Evolutionary conservation across 371 early-diverging fungal species (phyloP).

Genomic region (Mucor piriformis): DNA sequence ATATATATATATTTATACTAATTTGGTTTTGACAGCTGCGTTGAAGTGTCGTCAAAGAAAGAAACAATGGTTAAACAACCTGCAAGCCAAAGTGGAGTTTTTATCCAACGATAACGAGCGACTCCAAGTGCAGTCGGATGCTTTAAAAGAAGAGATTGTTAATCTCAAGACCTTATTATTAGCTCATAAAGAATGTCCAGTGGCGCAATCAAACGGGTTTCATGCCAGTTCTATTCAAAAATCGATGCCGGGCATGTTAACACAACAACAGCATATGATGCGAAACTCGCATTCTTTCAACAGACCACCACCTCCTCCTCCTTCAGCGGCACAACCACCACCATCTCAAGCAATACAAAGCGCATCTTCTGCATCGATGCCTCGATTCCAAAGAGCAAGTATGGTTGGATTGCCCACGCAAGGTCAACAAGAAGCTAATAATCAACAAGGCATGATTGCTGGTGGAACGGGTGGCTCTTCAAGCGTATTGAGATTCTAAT

Average conservation of each 20-base stretch:
- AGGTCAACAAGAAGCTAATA: constrained; percentile 12
- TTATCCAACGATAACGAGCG: constrained; percentile 74
- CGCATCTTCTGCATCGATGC: neutral
- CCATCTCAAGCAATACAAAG: neutral
- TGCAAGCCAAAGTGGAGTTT: constrained; percentile 80
- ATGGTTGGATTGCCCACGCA: constrained; percentile 16
- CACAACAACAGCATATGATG: constrained; percentile 15
- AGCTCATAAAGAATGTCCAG: constrained; percentile 79
- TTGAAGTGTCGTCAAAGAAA: constrained; percentile 90
- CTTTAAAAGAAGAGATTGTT: constrained; percentile 73
- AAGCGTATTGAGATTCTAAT: constrained; percentile 30
- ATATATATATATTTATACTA: constrained; percentile 7
- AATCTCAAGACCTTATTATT: constrained; percentile 74
- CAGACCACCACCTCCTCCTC: neutral
- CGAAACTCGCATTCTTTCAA: constrained; percentile 2
- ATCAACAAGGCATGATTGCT: constrained; percentile 30
- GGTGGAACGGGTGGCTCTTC: constrained; percentile 25
- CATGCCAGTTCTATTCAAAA: constrained; percentile 33
- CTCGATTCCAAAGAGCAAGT: constrained; percentile 16
- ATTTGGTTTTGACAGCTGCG: constrained; percentile 59
- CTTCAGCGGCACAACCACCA: neutral
- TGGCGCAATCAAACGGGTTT: constrained; percentile 70
- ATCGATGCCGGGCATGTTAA: constrained; percentile 23
- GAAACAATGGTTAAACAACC: constrained; percentile 80
- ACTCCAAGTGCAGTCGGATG: constrained; percentile 65